Evolutionary conservation across 345 rosid species (phyloP), one percentile per base, ranked within the genome.

Genomic region (Lagerstroemia speciosa): DNA sequence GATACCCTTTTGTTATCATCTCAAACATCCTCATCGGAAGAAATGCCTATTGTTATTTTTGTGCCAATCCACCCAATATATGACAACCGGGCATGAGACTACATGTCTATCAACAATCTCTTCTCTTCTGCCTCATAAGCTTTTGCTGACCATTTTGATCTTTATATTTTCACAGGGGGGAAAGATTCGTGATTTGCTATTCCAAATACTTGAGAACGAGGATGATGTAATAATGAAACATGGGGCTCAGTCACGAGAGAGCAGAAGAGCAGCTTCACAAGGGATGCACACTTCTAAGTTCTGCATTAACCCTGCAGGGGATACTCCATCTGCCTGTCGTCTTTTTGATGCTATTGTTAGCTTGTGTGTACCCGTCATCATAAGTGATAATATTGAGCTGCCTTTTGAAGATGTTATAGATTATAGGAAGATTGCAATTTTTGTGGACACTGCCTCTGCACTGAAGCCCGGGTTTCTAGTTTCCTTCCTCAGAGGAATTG

Each of bases 231-330:
- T 84, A 37, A 87, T 92, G 78, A 92, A 88, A 73, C 98, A 95
- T 60, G 98, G 99, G 68, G 91, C 93, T 45, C 99, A 92, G 66
- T 89, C 98, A 29, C 88, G 98, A 81, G 99, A 94, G 83, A 92
- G 84, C 73, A 65, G 99, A n/a, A 86, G 97, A 36, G 92, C 93
- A 37, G 98, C 99, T 67, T 79, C 90, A 0, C 85, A 61, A 40
- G 97, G 97, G 68, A 94, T 94, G 99, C 97, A 94, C 76, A 83
- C 97, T 38, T 92, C 99, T 9, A 91, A 88, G 76, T 94, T 94
- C 81, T 94, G 99, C 77, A 74, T 94, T 70, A 88, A 87, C 79
- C 99, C 99, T 77, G 99, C 99, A 17, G 98, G 99, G 38, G 99
- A 94, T 73, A 94, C 99, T 33, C 99, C 99, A 27, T 94, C 99